These are phyloP conservation scores for Castanea crenata DNA, from an alignment of 306 rosid genomes.

Conservation along the genomic window DNA sequence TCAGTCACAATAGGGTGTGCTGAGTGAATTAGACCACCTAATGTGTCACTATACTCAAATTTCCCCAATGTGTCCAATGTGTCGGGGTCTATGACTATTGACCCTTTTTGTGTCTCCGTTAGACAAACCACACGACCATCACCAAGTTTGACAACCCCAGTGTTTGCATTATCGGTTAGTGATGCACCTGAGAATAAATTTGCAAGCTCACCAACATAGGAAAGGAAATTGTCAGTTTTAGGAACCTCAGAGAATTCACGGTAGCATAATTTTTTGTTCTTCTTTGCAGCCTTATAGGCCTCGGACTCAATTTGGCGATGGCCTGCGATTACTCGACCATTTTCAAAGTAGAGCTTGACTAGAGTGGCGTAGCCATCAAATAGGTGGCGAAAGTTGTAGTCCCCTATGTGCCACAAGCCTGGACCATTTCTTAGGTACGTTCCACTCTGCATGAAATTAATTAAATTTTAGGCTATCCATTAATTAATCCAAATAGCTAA, in stretches of 20 bases:
- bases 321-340: constrained; percentile 57
- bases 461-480: neutral
- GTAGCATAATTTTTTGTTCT: constrained; percentile 64
- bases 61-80: constrained; percentile 67
- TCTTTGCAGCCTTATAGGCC: constrained; percentile 78
- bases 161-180: constrained; percentile 82
- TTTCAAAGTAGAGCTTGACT: constrained; percentile 54
- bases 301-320: constrained; percentile 83
- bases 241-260: constrained; percentile 95
- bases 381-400: constrained; percentile 86
- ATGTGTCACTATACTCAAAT: constrained; percentile 70
- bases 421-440: constrained; percentile 96
- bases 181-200: constrained; percentile 79
- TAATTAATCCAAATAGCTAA: neutral
- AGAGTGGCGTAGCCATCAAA: constrained; percentile 93
- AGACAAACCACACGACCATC: constrained; percentile 90
- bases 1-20: constrained; percentile 93
- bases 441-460: constrained; percentile 73
- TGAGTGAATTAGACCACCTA: constrained; percentile 86
- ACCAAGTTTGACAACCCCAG: constrained; percentile 74
- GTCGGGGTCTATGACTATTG: constrained; percentile 65
- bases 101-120: constrained; percentile 93
- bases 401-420: constrained; percentile 80
- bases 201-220: constrained; percentile 73
- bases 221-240: constrained; percentile 54